Percentiles rank a stretch among this genome's conserved stretches.
phyloP scores from a whole-genome alignment of 306 rosid genomes.

The Acacia acuminata region DNA sequence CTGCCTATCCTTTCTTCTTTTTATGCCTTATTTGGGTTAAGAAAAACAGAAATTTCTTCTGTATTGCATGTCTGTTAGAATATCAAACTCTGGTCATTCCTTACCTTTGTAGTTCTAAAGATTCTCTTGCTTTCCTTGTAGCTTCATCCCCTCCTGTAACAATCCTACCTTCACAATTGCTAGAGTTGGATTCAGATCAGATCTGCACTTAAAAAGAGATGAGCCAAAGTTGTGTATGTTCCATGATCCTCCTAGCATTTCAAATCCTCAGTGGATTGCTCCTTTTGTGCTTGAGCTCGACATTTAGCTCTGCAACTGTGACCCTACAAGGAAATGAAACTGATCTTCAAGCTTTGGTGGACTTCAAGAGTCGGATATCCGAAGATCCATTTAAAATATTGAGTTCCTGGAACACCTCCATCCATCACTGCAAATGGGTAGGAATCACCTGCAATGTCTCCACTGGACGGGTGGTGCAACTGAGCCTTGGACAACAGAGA shows the following conservation, averaged over 20 bases:
- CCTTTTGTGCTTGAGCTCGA: slow-evolving; percentile 13
- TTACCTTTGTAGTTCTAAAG: too few species aligned
- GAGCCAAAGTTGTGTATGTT: too few species aligned
- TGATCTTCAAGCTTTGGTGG: slow-evolving; percentile 37
- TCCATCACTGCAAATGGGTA: slow-evolving; percentile 43
- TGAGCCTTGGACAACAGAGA: slow-evolving; percentile 25
- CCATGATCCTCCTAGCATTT: neutral
- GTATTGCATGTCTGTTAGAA: too few species aligned
- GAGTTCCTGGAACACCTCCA: slow-evolving; percentile 50
- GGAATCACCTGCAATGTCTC: slow-evolving; percentile 43
- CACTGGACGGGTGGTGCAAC: slow-evolving; percentile 25
- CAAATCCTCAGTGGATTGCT: slow-evolving; percentile 24
- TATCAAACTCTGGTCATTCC: too few species aligned
- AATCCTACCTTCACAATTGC: too few species aligned
- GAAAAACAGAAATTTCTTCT: too few species aligned
- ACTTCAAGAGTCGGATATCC: slow-evolving; percentile 34
- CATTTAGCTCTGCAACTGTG: neutral
- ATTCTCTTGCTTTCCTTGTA: too few species aligned
- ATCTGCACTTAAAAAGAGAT: too few species aligned
- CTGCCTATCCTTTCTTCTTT: too few species aligned
- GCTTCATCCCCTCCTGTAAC: too few species aligned
- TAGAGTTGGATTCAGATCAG: too few species aligned
- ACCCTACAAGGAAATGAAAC: slow-evolving; percentile 26
- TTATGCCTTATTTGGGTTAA: too few species aligned
- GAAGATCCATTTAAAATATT: slow-evolving; percentile 38